Evolutionary conservation across 2,329 filamentous ascomycete genomes (phyloP), one percentile per base, ranked within the genome.

Genomic region (Huntiella omanensis): DNA sequence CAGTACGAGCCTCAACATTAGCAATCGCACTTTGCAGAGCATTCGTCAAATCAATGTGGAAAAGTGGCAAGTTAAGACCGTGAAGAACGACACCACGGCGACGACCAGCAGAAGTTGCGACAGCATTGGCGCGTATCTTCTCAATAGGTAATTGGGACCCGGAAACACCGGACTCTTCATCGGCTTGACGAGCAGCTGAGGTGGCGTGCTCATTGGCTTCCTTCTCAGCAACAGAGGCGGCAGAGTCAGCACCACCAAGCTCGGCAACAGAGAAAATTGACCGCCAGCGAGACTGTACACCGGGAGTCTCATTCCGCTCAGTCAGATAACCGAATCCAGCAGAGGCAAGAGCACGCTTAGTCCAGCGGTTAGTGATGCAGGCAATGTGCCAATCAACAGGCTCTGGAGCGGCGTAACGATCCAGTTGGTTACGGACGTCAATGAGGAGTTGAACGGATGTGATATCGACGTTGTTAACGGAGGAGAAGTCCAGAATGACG

Each of bases 181-280:
- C 49, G 12, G 46, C n/a, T 4, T 32, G 3, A 13, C 45, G 36
- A 4, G 45, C 40, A 6, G 45, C 40, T 2, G 36, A 4, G 19
- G 40, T 42, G 6, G 45, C 42, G 16, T 47, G 69, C 56, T 75
- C 69, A 56, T 80, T 80, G 45, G 71, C 69, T 19, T 70, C 64
- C 19, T 70, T 64, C 54, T 87, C 80, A 0, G 82, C 83, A 5
- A 67, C 67, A 0, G 75, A 75, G 1, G 80, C 80, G 0, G 82
- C 82, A 4, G 79, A 83, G 45, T 76, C 64, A 4, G 67, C 65
- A 15, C 85, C 80, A 51, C 84, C 77, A 52, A 92, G 77, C 57
- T 94, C 85, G 2, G 88, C 84, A 16, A 96, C 85, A 57, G 77
- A 86, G 68, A 94, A 96, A 53, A 96, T 86, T n/a, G 86, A 83